Base-by-base conservation (phyloP, 768 basidiomycete species). In the Boletus tomentosulus region DNA sequence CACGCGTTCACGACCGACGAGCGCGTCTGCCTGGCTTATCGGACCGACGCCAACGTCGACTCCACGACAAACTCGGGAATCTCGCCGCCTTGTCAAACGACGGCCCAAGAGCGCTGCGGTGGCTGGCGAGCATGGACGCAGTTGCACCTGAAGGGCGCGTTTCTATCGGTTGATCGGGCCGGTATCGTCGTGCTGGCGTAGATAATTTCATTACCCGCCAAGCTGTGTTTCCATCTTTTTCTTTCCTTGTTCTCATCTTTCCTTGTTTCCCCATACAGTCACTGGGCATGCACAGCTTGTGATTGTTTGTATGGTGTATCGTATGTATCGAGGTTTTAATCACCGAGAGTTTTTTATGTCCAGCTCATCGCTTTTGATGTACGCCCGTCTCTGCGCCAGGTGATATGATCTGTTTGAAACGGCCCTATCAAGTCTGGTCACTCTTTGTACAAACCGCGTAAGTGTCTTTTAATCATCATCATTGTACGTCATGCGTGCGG, bases 281-380 rank as follows among this genome's bases (percentile, higher is more conserved):
- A 19, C 19, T 19, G 10, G 19, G n/a, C 28, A 28, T n/a, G 5
- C 16, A 39, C 25, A 50, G 22, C 48, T 15, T 47, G 46, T 27
- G 24, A 24, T 22, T 31, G 33, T 27, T n/a, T 37, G 27, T 19
- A 49, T 37, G 43, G 24, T 41, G 19, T 42, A 57, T 45, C 15
- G 10, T 39, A 42, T 54, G 34, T 51, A 51, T 49, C 47, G 42
- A 45, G 19, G 37, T 45, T 51, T 59, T 61, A 61, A 61, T 63
- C 55, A 64, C 62, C 62, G 62, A 48, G 54, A 43, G n/a, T 7
- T 13, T 43, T 24, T 15, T 37, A 15, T 34, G 22, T 33, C 25
- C 24, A 43, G 25, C 25, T 25, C 42, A 43, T 43, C 42, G 42
- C 42, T 42, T 46, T 54, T 57, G 44, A 51, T 51, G 43, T 39